These are phyloP conservation scores for Hypoxylon sp. DNA, from an alignment of 2,329 filamentous ascomycete species.

Conservation along the genomic window DNA sequence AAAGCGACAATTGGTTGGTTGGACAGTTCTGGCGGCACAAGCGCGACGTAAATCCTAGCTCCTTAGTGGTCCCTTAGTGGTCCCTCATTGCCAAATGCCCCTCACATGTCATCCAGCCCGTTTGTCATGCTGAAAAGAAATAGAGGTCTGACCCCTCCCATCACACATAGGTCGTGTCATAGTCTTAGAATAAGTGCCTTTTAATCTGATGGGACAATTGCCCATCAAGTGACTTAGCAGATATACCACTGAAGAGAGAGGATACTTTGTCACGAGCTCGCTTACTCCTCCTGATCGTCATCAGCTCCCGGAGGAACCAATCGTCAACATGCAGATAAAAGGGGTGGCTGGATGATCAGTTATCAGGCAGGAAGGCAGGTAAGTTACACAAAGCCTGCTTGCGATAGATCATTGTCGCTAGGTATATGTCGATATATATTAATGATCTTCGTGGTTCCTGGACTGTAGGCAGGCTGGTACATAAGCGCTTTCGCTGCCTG, in stretches of 20 bases:
- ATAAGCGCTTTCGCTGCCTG: conserved; percentile 20
- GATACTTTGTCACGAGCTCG: conserved; percentile 34
- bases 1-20: conserved; percentile 36
- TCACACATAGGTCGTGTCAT: conserved; percentile 35
- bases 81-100: conserved; percentile 29
- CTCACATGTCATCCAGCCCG: conserved; percentile 41
- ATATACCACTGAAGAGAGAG: conserved; percentile 35
- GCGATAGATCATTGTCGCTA: conserved; percentile 25
- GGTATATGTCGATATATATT: conserved; percentile 29
- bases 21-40: conserved; percentile 42
- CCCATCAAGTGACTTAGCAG: conserved; percentile 38
- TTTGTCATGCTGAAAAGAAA: conserved; percentile 39
- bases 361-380: conserved; percentile 29
- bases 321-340: conserved; percentile 34
- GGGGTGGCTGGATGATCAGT: conserved; percentile 43
- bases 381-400: conserved; percentile 32
- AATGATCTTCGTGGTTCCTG: conserved; percentile 41
- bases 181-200: conserved; percentile 27
- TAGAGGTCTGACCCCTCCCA: conserved; percentile 32
- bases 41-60: conserved; percentile 38
- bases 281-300: conserved; percentile 39
- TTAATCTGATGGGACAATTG: conserved; percentile 22
- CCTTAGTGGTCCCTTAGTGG: conserved; percentile 35
- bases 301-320: conserved; percentile 27
- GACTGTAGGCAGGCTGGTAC: conserved; percentile 29